Conservation (phyloP, 352 stramenopile genomes). For the Aphanomyces cochlioides region DNA sequence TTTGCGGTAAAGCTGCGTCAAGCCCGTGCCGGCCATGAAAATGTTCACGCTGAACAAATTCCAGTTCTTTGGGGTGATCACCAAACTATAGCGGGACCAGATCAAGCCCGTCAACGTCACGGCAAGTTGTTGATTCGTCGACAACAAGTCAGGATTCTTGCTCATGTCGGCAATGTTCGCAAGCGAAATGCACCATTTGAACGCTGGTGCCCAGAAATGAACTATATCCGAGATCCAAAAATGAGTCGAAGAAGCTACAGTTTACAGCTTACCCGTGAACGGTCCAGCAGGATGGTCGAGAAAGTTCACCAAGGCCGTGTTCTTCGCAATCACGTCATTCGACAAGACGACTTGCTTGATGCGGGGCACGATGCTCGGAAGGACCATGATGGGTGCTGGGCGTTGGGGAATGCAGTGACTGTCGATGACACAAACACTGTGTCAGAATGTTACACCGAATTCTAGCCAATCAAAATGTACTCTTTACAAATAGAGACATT, state of each 20-base stretch:
- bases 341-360: constrained; percentile 71
- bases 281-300: constrained; percentile 75
- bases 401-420: constrained; percentile 4
- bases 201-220: constrained; percentile 86
- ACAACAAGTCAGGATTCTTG: constrained; percentile 74
- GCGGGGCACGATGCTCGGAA: constrained; percentile 68
- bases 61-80: constrained; percentile 90
- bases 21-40: constrained; percentile 83
- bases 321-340: constrained; percentile 62
- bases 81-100: constrained; percentile 84
- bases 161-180: constrained; percentile 86
- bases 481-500: not conserved
- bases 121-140: constrained; percentile 72
- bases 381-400: constrained; percentile 35
- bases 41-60: constrained; percentile 88
- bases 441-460: not conserved
- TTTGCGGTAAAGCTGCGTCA: constrained; percentile 82
- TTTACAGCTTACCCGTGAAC: constrained; percentile 59
- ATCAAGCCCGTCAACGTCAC: constrained; percentile 83
- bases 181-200: constrained; percentile 87
- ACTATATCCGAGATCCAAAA: constrained; percentile 37
- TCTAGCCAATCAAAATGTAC: constrained; percentile 4
- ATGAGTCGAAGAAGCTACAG: not conserved
- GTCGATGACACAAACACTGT: not conserved
- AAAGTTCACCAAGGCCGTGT: constrained; percentile 56